These are phyloP conservation scores for Isabelozyma rhagii DNA, from an alignment of 805 yeast genomes.

Conservation along the genomic window DNA sequence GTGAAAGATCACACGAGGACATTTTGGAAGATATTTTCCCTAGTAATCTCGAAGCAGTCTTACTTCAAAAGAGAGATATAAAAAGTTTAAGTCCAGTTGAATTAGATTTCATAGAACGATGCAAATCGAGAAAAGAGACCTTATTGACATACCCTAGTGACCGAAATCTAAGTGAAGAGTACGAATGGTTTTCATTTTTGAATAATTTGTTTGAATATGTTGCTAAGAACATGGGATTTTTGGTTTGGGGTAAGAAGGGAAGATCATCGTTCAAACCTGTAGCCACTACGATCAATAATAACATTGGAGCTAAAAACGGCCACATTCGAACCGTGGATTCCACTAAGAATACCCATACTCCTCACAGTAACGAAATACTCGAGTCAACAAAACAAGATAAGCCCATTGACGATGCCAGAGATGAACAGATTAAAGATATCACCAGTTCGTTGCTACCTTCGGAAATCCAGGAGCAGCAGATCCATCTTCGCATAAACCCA, in stretches of 20 bases:
- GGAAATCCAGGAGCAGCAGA: conserved; percentile 42
- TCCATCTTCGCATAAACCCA: conserved; percentile 36
- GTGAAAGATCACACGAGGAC: conserved; percentile 58
- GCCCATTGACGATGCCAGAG: neutral
- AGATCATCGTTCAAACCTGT: conserved; percentile 6
- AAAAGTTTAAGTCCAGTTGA: conserved; percentile 68
- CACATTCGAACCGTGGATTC: neutral
- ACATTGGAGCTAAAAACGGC: neutral
- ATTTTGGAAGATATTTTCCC: conserved; percentile 79
- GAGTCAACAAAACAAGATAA: neutral
- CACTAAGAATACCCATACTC: neutral
- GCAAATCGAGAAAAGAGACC: conserved; percentile 66
- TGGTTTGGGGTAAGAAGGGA: conserved; percentile 65
- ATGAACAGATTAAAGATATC: conserved; percentile 22
- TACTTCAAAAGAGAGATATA: conserved; percentile 30
- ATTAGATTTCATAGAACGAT: conserved; percentile 69
- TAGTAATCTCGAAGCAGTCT: conserved; percentile 49
- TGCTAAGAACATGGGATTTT: conserved; percentile 65
- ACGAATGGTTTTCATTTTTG: conserved; percentile 83
- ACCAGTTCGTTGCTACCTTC: conserved; percentile 37
- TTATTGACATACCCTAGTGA: conserved; percentile 47
- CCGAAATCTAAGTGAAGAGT: conserved; percentile 60
- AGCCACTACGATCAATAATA: neutral
- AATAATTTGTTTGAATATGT: conserved; percentile 77
- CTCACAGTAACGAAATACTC: neutral